Evolutionary conservation across 2,329 filamentous ascomycete species (phyloP), one percentile per base, ranked within the genome.

Genomic region (Thelonectria blattea): DNA sequence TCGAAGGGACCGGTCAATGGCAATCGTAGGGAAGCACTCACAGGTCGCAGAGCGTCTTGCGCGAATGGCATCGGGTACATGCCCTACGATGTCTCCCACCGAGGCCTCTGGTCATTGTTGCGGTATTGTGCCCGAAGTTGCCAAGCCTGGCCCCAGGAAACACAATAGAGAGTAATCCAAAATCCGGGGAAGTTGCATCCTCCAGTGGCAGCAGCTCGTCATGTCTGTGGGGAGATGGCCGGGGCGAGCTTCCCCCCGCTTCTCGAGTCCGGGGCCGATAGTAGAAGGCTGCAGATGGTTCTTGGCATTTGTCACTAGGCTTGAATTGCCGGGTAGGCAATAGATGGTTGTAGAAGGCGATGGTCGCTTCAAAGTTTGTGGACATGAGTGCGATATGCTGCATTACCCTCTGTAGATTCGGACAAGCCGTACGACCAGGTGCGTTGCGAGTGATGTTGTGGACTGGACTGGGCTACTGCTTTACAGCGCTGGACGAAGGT

Each of bases 41-140:
- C 60, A 60, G 52, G 42, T 62, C 60, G 22, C 56, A 60, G 43
- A 56, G 56, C 37, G 56, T 62, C 50, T 61, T 61, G 45, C 56
- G 56, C 3, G 55, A 59, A 42, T 56, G 60, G 37, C 56, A 60
- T 27, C 60, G 57, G 48, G 59, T 41, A 20, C 56, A 60, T 3
- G 60, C 60, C n/a, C 56, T 51, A n/a, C 59, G 59, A 24, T 60
- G 56, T 52, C 60, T 24, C 39, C 59, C 43, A 9, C 60, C 60
- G 34, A 52, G 42, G 11, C 60, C 60, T 62, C 49, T 56, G 11
- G 60, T 62, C 60, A 62, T 62, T 34, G 37, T 43, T 32, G 27
- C 37, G 41, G 32, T 5, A 37, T 45, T 32, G 14, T 27, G 39
- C 22, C 11, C 39, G 22, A 12, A 51, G 32, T 39, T 3, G 7